These are phyloP conservation scores for Salix brachista DNA, from an alignment of 345 rosid species.

Conservation along the genomic window DNA sequence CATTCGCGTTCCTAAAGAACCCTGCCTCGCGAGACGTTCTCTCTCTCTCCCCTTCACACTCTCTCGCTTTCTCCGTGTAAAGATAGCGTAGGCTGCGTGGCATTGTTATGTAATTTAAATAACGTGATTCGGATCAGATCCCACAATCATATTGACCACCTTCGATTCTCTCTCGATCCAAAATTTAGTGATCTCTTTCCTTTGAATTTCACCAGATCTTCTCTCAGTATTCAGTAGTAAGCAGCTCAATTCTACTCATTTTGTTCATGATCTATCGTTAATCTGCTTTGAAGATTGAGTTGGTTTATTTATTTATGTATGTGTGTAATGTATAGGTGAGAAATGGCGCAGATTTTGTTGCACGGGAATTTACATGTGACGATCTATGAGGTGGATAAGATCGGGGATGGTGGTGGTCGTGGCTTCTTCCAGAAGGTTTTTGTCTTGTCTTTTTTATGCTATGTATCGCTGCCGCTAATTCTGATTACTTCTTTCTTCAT, in stretches of 20 bases:
- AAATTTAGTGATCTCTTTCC: neutral
- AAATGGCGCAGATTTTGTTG: constrained; percentile 64
- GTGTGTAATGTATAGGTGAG: constrained; percentile 23
- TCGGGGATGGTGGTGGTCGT: constrained; percentile 44
- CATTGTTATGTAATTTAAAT: too few species aligned
- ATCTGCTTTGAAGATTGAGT: neutral
- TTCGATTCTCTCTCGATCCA: neutral
- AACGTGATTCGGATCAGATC: neutral
- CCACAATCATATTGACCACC: neutral
- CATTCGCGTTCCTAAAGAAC: neutral
- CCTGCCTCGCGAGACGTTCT: neutral
- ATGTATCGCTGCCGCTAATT: neutral
- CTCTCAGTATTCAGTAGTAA: neutral
- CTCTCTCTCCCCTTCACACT: too few species aligned
- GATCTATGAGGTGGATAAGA: constrained; percentile 75
- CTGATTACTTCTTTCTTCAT: neutral
- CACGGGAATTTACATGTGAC: constrained; percentile 91
- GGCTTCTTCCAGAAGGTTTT: constrained; percentile 65
- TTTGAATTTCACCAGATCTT: neutral
- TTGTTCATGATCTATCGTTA: neutral
- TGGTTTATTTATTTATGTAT: neutral
- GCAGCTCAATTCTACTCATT: neutral
- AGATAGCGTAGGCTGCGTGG: neutral
- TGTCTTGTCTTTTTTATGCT: neutral
- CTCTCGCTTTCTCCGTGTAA: neutral